Evolutionary conservation across 805 yeast genomes (phyloP), one percentile per base, ranked within the genome.

Genomic region (Candida multigemmis): DNA sequence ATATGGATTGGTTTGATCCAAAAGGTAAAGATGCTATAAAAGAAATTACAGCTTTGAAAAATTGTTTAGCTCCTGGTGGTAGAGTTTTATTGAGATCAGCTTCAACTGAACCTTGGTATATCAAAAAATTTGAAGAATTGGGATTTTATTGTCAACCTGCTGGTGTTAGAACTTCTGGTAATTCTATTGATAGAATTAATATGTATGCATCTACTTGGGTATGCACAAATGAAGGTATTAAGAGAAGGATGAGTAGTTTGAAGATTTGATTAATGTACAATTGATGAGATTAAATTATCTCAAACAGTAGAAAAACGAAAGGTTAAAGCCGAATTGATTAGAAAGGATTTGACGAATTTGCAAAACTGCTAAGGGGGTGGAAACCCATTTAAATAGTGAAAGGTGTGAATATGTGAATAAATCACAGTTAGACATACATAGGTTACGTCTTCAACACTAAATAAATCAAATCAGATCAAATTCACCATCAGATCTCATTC

Each of bases 191-290:
- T 49, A 65, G 93, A 37, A 79, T 75, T 37, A 82, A 83, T 53
- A 82, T 82, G 93, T 82, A 82, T 48, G 91, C 93, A 3, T 78
- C 89, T 3, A 81, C 93, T 2, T 82, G 93, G 93, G 72, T 83
- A 12, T 78, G 87, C 49, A 74, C 77, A 16, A 80, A 80, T 46
- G 14, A 28, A 8, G 35, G 23, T 12, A 27, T 22, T 19, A 17
- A 24, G 2, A 24, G 27, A 26, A 58, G 68, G 29, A 68, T 70
- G 65, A 70, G 77, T 48, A 54, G 61, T 25, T 57, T 70, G 35
- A 44, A 46, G 19, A 52, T 57, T 22, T 57, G 42, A 27, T 13
- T 19, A 25, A 12, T 8, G 12, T 8, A 9, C 7, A 22, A 14
- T n/a, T n/a, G n/a, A n/a, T n/a, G n/a, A n/a, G n/a, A n/a, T n/a